These are phyloP conservation scores for Coniferiporia weirii DNA, from an alignment of 1,284 basidiomycete species.

Conservation along the genomic window DNA sequence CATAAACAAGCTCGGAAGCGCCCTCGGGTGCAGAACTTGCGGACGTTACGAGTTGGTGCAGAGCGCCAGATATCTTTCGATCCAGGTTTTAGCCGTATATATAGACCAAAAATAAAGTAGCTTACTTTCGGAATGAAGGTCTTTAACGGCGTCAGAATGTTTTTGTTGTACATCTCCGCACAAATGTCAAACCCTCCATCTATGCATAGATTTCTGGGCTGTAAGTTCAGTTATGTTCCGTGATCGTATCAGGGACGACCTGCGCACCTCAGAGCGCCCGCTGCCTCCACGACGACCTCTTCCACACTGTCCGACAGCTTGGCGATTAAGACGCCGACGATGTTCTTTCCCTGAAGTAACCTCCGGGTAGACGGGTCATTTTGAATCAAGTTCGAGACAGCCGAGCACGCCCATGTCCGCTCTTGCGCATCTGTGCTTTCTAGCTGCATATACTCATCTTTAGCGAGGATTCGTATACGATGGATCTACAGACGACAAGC, in stretches of 20 bases:
- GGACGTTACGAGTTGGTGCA: conserved; percentile 63
- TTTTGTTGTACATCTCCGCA: conserved; percentile 96
- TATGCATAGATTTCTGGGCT: conserved; percentile 80
- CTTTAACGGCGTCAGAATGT: conserved; percentile 71
- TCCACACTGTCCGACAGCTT: conserved; percentile 80
- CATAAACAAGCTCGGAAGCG: conserved; percentile 72
- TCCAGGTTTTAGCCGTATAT: neutral
- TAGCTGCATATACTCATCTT: conserved; percentile 42
- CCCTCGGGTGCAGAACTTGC: conserved; percentile 59
- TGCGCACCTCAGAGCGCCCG: conserved; percentile 73
- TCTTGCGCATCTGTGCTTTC: conserved; percentile 70
- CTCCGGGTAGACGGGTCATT: conserved; percentile 84
- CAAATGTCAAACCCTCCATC: conserved; percentile 93
- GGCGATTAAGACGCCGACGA: conserved; percentile 82
- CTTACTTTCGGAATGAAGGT: conserved; percentile 70
- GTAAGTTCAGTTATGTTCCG: neutral
- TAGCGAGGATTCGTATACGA: neutral
- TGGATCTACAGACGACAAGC: neutral
- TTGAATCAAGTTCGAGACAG: conserved; percentile 85
- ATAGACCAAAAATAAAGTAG: neutral
- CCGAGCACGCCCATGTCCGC: conserved; percentile 90
- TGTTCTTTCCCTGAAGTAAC: conserved; percentile 84
- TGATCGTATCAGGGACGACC: neutral
- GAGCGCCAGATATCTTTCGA: conserved; percentile 65
- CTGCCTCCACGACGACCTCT: conserved; percentile 82